phyloP scores from a whole-genome alignment of 495 filamentous ascomycete genomes.

The Tuber magnatum region DNA sequence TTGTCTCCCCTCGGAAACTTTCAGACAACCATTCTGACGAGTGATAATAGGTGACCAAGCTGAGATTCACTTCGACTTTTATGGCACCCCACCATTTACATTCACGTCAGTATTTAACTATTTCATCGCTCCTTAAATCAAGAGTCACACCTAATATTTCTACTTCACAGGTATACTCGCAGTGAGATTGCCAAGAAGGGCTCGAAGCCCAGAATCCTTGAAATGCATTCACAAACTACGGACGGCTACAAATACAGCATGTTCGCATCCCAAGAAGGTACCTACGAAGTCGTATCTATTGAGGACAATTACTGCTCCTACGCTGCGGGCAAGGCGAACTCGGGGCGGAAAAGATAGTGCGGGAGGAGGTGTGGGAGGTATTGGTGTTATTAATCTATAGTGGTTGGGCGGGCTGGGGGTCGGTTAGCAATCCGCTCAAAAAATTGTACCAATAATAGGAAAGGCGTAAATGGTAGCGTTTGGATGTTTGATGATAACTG shows the following conservation, averaged over 20 bases:
- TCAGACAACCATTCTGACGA: not conserved
- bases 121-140: not conserved
- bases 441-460: not conserved
- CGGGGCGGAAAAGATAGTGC: slow-evolving; percentile 24
- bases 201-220: slow-evolving; percentile 67
- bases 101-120: slow-evolving; percentile 59
- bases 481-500: not conserved
- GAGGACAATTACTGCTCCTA: slow-evolving; percentile 72
- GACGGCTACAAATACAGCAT: slow-evolving; percentile 72
- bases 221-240: slow-evolving; percentile 79
- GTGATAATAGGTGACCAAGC: slow-evolving; percentile 58
- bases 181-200: slow-evolving; percentile 74
- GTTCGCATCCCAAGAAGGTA: slow-evolving; percentile 81
- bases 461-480: slow-evolving; percentile 2
- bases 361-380: not conserved
- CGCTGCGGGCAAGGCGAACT: slow-evolving; percentile 27
- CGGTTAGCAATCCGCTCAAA: not conserved
- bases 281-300: slow-evolving; percentile 92
- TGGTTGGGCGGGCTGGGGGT: not conserved
- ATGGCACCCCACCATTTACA: slow-evolving; percentile 91
- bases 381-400: not conserved
- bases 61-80: slow-evolving; percentile 87
- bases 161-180: slow-evolving; percentile 62
- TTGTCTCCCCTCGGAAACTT: not conserved
- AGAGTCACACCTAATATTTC: not conserved